Percentiles rank a stretch among this genome's conserved stretches.
Conservation (phyloP, 2,329 filamentous ascomycete species). For the Verticillium longisporum region DNA sequence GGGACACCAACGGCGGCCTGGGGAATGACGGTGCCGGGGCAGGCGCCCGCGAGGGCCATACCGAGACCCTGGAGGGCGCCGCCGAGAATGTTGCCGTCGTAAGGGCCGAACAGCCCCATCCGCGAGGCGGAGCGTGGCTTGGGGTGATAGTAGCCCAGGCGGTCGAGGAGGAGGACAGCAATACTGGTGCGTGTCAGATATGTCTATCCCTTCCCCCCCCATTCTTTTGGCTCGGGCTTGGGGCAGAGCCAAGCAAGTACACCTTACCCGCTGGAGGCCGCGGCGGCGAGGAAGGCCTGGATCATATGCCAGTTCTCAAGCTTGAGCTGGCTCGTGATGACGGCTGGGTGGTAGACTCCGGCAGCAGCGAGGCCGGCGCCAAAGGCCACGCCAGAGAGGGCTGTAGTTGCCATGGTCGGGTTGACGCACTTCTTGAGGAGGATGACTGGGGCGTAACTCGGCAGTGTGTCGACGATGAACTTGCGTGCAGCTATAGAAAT, state of each 20-base stretch:
- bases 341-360: conserved; percentile 52
- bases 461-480: background rate
- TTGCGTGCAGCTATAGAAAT: background rate
- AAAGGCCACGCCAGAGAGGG: conserved; percentile 49
- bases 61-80: conserved; percentile 56
- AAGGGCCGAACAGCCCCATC: conserved; percentile 43
- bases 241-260: background rate
- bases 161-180: conserved; percentile 37
- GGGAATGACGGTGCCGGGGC: conserved; percentile 57
- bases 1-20: conserved; percentile 49
- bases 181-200: conserved; percentile 21
- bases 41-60: conserved; percentile 59
- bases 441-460: background rate
- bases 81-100: conserved; percentile 60
- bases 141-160: conserved; percentile 32
- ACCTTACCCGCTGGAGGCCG: conserved; percentile 54
- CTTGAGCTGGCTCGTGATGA: conserved; percentile 55
- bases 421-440: background rate
- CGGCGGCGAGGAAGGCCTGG: conserved; percentile 56
- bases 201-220: too few species aligned
- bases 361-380: conserved; percentile 54
- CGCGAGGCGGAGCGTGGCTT: conserved; percentile 43
- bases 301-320: conserved; percentile 60
- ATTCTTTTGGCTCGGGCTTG: background rate
- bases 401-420: conserved; percentile 18